These are phyloP conservation scores for Cantharellus cinnabarinus DNA, from an alignment of 768 basidiomycete species.

Conservation along the genomic window DNA sequence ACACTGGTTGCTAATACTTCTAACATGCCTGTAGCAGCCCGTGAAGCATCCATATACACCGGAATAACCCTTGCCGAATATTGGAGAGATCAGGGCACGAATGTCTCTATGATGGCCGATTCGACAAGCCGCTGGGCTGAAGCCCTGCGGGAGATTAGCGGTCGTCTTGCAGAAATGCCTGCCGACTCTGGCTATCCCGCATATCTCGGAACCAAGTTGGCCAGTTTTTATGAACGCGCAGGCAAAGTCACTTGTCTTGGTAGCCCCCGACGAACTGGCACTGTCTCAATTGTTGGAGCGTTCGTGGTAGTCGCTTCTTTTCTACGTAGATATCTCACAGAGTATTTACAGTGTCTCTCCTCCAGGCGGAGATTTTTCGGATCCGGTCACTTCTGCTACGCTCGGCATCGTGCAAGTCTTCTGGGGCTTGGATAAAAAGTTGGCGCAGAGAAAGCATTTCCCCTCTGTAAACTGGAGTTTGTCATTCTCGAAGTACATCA, in stretches of 20 bases:
- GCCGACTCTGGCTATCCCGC: conserved; percentile 99
- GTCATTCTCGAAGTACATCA: conserved; percentile 98
- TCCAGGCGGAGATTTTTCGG: conserved; percentile 97
- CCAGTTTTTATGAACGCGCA: conserved; percentile 95
- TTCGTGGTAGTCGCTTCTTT: conserved; percentile 22
- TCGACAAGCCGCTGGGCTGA: conserved; percentile 99
- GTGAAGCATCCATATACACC: conserved; percentile 98
- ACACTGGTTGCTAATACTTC: conserved; percentile 98
- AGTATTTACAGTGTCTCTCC: conserved; percentile 59
- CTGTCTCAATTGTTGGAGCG: conserved; percentile 98
- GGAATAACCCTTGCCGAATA: conserved; percentile 98
- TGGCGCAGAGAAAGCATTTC: conserved; percentile 97
- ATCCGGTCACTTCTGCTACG: conserved; percentile 93
- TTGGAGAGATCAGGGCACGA: conserved; percentile 96
- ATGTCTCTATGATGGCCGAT: conserved; percentile 99
- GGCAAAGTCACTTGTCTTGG: conserved; percentile 90
- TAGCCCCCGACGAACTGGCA: conserved; percentile 69
- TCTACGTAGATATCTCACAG: neutral
- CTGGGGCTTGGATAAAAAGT: conserved; percentile 99
- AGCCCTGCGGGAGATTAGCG: conserved; percentile 95
- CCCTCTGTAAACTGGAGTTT: conserved; percentile 99
- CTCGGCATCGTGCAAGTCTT: conserved; percentile 98
- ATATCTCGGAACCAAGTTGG: conserved; percentile 86
- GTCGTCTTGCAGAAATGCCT: conserved; percentile 98
- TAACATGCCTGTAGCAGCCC: conserved; percentile 99